Conservation (phyloP, 108 stramenopile species). For the Bacterosira constricta region DNA sequence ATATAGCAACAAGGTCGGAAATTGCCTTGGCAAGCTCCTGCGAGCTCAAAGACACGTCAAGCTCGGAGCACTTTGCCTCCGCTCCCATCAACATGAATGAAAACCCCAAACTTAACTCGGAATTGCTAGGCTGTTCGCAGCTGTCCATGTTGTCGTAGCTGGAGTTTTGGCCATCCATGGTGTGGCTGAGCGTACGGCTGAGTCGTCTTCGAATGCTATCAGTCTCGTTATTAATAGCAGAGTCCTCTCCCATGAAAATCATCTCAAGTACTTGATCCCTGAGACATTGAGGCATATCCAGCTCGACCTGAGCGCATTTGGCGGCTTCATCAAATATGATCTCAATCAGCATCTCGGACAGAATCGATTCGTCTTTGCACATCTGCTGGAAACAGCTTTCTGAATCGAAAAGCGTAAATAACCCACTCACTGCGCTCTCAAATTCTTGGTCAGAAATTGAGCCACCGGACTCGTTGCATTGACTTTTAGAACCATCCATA, state of each 20-base stretch:
- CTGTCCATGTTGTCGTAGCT: not conserved
- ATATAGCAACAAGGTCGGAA: constrained; percentile 27
- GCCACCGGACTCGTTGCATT: constrained; percentile 4
- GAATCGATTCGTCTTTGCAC: not conserved
- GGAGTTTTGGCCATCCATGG: not conserved
- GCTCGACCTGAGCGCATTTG: constrained; percentile 20
- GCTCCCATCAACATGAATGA: constrained; percentile 15
- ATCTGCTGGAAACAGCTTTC: constrained; percentile 3
- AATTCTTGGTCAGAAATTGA: constrained; percentile 18
- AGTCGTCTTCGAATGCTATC: not conserved
- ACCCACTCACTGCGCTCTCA: not conserved
- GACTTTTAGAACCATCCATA: not conserved
- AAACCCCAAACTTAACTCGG: not conserved
- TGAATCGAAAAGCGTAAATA: not conserved
- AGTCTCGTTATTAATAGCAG: too few relatives aligned
- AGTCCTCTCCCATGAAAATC: not conserved
- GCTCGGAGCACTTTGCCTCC: constrained; percentile 6
- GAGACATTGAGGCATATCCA: constrained; percentile 26
- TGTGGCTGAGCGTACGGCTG: not conserved
- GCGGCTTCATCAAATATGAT: constrained; percentile 9
- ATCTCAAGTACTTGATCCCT: constrained; percentile 7
- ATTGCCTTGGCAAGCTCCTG: constrained; percentile 14
- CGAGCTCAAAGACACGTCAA: not conserved
- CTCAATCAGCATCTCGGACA: constrained; percentile 1
- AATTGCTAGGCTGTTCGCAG: not conserved